Conservation (phyloP, 2,329 filamentous ascomycete genomes). For the Cryphonectria japonica region DNA sequence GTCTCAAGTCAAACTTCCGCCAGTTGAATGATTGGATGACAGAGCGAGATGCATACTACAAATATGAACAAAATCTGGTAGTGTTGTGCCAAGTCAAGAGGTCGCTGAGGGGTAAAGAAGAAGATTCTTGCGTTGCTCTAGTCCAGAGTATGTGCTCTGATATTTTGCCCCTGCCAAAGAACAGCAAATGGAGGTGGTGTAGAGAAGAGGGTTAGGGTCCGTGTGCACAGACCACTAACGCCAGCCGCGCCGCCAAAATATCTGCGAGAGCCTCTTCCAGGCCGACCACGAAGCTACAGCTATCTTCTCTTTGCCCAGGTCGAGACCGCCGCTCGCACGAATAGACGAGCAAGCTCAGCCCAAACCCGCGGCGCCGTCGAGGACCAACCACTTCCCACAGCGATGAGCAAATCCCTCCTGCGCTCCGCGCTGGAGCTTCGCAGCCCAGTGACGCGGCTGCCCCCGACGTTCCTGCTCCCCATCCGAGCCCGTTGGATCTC, state of each 20-base stretch:
- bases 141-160: no score
- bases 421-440: conserved; percentile 67
- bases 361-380: not conserved
- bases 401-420: conserved; percentile 64
- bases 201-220: conserved; percentile 18
- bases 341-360: not conserved
- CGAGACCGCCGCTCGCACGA: not conserved
- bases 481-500: conserved; percentile 50
- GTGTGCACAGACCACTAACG: conserved; percentile 10
- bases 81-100: no score
- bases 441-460: conserved; percentile 48
- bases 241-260: conserved; percentile 8
- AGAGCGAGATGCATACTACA: not conserved
- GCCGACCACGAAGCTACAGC: not conserved
- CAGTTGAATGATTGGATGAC: not conserved
- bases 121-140: no score
- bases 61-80: no score
- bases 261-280: conserved; percentile 9
- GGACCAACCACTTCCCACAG: not conserved
- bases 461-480: conserved; percentile 56
- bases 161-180: no score
- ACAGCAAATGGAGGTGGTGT: not conserved
- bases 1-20: no score
- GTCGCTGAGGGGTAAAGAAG: no score
- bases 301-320: no score